Base-by-base conservation (phyloP, 2,329 filamentous ascomycete species). In the Sclerotinia nivalis region DNA sequence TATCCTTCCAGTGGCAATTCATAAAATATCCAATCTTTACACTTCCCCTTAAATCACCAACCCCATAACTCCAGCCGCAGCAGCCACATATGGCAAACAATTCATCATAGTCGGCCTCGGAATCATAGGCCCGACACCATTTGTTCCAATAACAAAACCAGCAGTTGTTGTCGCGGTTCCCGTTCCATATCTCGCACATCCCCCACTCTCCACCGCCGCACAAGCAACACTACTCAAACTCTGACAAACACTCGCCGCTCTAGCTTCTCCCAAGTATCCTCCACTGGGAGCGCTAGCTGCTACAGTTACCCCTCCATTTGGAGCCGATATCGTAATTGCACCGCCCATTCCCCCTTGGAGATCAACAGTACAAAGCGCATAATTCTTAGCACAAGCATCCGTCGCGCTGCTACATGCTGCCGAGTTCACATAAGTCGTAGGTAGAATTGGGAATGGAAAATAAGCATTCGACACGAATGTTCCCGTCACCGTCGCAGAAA, bases 391-490 rank as follows among this genome's bases (percentile, higher is more conserved):
- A 78, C 87, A 89, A 69, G 83, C 82, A 54, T 77, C 79, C 61
- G 84, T 79, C 22, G 86, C 87, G 0, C 83, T 81, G 4, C 82
- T 82, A 75, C 87, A 89, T 8, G 83, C 83, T 20, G 80, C 84
- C 25, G 79, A 77, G 73, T 88, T 83, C 70, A 79, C 76, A 72
- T 87, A 88, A 18, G 82, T 82, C 1, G 84, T 87, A 60, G 76
- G 71, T 66, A 88, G 82, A 75, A 86, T 86, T 1, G 87, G 87
- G 77, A 89, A 89, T 15, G 85, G 83, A 77, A 88, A 89, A 78
- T 85, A 88, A 37, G 80, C 74, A 76, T 89, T 89, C 55, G 82
- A 78, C 25, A 89, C 86, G 75, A 83, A 87, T 47, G 86, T 86
- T 28, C 81, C 80, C 1, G 79, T 75, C 28, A 79, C 78, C 4